phyloP scores from a whole-genome alignment of 1,284 basidiomycete species.

The Schizophyllum commune region DNA sequence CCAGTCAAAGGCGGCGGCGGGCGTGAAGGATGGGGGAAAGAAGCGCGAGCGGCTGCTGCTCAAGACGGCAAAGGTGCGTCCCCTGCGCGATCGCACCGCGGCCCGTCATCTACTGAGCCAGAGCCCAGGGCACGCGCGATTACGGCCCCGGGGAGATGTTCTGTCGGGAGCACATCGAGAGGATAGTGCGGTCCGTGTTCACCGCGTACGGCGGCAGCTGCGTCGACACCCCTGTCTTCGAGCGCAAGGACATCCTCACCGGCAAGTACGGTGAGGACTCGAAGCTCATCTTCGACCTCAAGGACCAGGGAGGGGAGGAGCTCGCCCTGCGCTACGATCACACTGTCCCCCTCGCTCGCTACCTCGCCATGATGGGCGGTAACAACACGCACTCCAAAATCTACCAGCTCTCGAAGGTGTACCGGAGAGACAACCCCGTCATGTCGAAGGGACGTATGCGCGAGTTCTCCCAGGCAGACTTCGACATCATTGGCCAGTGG shows the following conservation, averaged over 20 bases:
- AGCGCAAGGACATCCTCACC: constrained; percentile 91
- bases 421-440: constrained; percentile 93
- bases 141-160: constrained; percentile 94
- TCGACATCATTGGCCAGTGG: constrained; percentile 92
- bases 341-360: constrained; percentile 93
- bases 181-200: constrained; percentile 85
- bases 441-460: constrained; percentile 98
- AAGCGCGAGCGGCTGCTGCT: constrained; percentile 63
- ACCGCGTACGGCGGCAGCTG: constrained; percentile 86
- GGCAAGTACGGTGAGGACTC: constrained; percentile 98
- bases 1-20: constrained; percentile 31
- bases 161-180: constrained; percentile 86
- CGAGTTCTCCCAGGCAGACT: constrained; percentile 98
- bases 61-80: constrained; percentile 74
- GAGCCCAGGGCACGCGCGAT: constrained; percentile 83
- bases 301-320: constrained; percentile 98
- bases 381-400: constrained; percentile 71
- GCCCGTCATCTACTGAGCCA: constrained; percentile 11
- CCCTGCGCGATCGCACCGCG: constrained; percentile 1
- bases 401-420: constrained; percentile 98
- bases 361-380: constrained; percentile 89
- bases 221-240: constrained; percentile 97
- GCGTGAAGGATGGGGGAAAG: constrained; percentile 29
- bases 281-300: constrained; percentile 97
- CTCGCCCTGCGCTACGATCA: constrained; percentile 94